A percentile compares a stretch with the other conserved stretches of the same genome.
Conservation (phyloP, 345 rosid genomes). For the Salix koriyanagi region DNA sequence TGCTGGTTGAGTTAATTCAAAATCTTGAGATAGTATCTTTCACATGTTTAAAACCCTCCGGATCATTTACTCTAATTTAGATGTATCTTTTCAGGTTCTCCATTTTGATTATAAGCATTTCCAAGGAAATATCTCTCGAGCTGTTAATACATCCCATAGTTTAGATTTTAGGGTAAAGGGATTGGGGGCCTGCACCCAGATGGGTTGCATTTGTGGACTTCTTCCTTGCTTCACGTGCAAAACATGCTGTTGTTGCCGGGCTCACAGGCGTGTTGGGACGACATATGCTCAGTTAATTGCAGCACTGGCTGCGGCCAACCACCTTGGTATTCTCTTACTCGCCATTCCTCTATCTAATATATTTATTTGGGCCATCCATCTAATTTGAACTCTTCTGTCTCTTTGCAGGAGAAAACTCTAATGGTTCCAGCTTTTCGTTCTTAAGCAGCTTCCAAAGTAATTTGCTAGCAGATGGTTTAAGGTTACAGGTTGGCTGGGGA, state of each 20-base stretch:
- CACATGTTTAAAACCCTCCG: background rate
- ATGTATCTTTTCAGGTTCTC: constrained; percentile 54
- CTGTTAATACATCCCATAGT: constrained; percentile 33
- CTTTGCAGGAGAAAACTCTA: constrained; percentile 56
- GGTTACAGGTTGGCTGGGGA: constrained; percentile 89
- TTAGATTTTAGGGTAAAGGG: constrained; percentile 71
- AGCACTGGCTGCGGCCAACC: constrained; percentile 81
- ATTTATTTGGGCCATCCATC: background rate
- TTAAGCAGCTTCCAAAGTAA: constrained; percentile 85
- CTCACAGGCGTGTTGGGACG: constrained; percentile 87
- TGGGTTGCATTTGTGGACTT: constrained; percentile 99
- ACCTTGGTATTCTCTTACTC: constrained; percentile 45
- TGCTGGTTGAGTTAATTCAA: background rate
- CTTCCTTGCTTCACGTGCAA: constrained; percentile 89
- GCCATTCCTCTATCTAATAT: background rate
- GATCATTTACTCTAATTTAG: background rate
- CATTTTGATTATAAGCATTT: constrained; percentile 71
- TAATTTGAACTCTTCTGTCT: background rate
- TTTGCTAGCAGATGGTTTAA: constrained; percentile 59
- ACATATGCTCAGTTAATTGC: constrained; percentile 89
- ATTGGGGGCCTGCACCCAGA: constrained; percentile 99
- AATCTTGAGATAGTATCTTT: background rate
- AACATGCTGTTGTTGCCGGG: constrained; percentile 71
- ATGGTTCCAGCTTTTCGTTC: constrained; percentile 55
- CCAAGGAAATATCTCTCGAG: constrained; percentile 52